A percentile compares a stretch with the other conserved stretches of the same genome.
phyloP scores from a whole-genome alignment of 2,329 filamentous ascomycete species.

The Mycogone perniciosa region DNA sequence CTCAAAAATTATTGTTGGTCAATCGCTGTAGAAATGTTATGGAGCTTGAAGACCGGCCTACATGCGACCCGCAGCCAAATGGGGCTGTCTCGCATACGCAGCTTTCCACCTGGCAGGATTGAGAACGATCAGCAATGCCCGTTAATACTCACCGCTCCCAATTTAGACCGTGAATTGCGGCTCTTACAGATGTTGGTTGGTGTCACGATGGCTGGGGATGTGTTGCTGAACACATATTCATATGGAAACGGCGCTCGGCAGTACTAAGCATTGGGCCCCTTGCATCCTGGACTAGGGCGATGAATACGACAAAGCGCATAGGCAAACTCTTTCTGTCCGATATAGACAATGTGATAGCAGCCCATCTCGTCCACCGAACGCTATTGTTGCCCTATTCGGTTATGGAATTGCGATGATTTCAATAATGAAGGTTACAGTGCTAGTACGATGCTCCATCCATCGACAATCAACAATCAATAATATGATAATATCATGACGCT shows the following conservation, averaged over 20 bases:
- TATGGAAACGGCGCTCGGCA: neutral
- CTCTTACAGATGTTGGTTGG: neutral
- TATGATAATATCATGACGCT: no score
- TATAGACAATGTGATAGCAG: no score
- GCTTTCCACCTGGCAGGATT: neutral
- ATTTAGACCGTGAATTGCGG: neutral
- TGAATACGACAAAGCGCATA: neutral
- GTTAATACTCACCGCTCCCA: constrained; percentile 1
- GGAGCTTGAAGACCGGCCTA: neutral
- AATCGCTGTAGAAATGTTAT: neutral
- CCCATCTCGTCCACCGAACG: no score
- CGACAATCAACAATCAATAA: no score
- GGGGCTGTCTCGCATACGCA: neutral
- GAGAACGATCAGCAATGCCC: neutral
- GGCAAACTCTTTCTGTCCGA: neutral
- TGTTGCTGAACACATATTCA: constrained; percentile 9
- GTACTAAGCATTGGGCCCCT: no score
- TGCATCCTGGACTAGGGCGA: neutral
- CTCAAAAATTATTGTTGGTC: neutral
- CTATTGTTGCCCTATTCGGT: no score
- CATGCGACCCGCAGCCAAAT: neutral
- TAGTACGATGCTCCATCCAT: no score
- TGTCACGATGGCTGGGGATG: neutral
- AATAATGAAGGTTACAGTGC: no score
- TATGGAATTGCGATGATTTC: no score